Percentiles rank a stretch among this genome's conserved stretches.
Conservation (phyloP, 257 asterid species). For the Penstemon barbatus region DNA sequence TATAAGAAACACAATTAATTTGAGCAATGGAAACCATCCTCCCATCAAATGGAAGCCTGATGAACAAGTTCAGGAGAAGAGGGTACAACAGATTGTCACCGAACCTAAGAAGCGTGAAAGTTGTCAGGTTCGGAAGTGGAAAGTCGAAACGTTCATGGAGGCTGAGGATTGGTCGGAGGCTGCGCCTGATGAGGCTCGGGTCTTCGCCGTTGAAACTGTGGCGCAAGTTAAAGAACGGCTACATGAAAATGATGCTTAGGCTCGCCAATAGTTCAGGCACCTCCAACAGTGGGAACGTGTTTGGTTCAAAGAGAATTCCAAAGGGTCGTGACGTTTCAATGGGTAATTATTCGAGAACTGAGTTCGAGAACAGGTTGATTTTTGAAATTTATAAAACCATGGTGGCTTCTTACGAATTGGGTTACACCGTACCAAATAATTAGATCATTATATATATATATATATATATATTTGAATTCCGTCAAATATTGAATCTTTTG, state of each 20-base stretch:
- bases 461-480: background rate
- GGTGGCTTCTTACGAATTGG: slow-evolving; percentile 49
- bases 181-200: slow-evolving; percentile 37
- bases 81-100: slow-evolving; percentile 45
- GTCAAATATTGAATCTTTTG: too few species aligned
- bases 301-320: slow-evolving; percentile 41
- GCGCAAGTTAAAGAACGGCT: slow-evolving; percentile 46
- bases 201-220: slow-evolving; percentile 46
- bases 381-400: slow-evolving; percentile 57
- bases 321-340: slow-evolving; percentile 27
- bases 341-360: slow-evolving; percentile 31
- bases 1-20: background rate
- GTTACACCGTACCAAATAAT: slow-evolving; percentile 26
- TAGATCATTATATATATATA: background rate
- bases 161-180: slow-evolving; percentile 42
- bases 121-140: slow-evolving; percentile 38
- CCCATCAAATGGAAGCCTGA: slow-evolving; percentile 24
- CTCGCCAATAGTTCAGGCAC: slow-evolving; percentile 32
- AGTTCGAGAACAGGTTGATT: slow-evolving; percentile 55
- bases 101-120: slow-evolving; percentile 28
- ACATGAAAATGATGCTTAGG: slow-evolving; percentile 50
- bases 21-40: slow-evolving; percentile 34
- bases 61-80: slow-evolving; percentile 41
- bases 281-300: slow-evolving; percentile 27
- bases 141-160: slow-evolving; percentile 43